Evolutionary conservation across 768 basidiomycete genomes (phyloP), one percentile per base, ranked within the genome.

Genomic region (Lactarius evosmus): DNA sequence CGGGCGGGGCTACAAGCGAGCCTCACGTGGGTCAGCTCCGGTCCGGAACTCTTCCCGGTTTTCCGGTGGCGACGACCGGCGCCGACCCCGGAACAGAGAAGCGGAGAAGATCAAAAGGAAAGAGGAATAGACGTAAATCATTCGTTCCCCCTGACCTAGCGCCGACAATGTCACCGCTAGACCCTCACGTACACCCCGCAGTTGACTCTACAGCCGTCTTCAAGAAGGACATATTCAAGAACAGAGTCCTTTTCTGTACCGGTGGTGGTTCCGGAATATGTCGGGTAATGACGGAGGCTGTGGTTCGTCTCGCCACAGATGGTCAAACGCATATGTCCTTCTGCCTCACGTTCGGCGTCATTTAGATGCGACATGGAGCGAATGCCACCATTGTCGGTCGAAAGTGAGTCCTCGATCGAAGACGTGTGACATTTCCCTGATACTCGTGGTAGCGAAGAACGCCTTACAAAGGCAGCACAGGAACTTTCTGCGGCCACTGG

Each of bases 201-300:
- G 76, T 77, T 32, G 76, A 78, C 63, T 90, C 89, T 0, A 81
- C 79, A 0, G 70, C 82, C 46, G 77, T 90, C 60, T 98, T 96
- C 82, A 87, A 85, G 69, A 71, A 77, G 1, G 87, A 91, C 67
- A 80, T 98, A 33, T 96, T 96, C 84, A 85, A 86, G 66, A 93
- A 90, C 65, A 97, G 95, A 73, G 92, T 95, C 25, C 78, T 92
- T 4, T 91, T 93, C 76, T 93, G 89, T 76, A 96, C 94, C 0
- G 95, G 94, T 40, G 95, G 93, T 17, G 90, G 90, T 2, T 91
- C 91, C 63, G 96, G 95, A 17, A 98, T 99, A 76, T 93, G 95
- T 78, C 87, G 88, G 69, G 84, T 78, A 55, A 95, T 96, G 88
- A 90, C 89, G 38, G 85, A 92, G 71, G 83, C 87, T 25, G 78